These are phyloP conservation scores for Lachnellula hyalina DNA, from an alignment of 2,329 filamentous ascomycete genomes.

Conservation along the genomic window DNA sequence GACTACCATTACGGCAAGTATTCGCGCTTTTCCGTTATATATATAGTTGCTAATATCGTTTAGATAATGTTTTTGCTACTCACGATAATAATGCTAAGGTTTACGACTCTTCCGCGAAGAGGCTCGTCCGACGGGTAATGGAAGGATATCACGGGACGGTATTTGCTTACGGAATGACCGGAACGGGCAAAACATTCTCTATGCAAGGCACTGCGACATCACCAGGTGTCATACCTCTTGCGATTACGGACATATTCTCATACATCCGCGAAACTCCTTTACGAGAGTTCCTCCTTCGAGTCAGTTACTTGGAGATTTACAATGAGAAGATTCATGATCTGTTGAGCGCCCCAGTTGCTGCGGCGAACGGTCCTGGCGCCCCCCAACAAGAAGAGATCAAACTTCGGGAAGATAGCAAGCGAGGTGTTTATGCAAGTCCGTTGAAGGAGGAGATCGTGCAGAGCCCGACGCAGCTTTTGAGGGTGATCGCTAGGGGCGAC, in stretches of 20 bases:
- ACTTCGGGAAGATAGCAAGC: constrained; percentile 89
- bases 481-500: constrained; percentile 92
- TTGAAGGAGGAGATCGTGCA: constrained; percentile 98
- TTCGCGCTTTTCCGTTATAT: neutral
- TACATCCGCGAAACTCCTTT: constrained; percentile 97
- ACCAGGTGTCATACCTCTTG: constrained; percentile 91
- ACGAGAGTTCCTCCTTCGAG: constrained; percentile 86
- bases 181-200: constrained; percentile 97
- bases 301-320: constrained; percentile 98
- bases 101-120: constrained; percentile 90
- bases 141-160: constrained; percentile 98
- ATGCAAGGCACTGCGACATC: constrained; percentile 98
- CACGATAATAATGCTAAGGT: constrained; percentile 92
- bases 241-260: constrained; percentile 98
- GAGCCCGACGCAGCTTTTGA: constrained; percentile 87
- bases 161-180: constrained; percentile 98
- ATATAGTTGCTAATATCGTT: constrained; percentile 20
- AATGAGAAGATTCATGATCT: constrained; percentile 97
- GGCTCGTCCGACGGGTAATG: constrained; percentile 93
- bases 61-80: constrained; percentile 94
- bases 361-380: constrained; percentile 44
- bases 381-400: constrained; percentile 88
- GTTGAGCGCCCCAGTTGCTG: constrained; percentile 65
- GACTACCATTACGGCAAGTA: constrained; percentile 83
- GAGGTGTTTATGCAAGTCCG: constrained; percentile 92